Conservation (phyloP, 1,139 yeast genomes). For the Protomyces pachydermus region DNA sequence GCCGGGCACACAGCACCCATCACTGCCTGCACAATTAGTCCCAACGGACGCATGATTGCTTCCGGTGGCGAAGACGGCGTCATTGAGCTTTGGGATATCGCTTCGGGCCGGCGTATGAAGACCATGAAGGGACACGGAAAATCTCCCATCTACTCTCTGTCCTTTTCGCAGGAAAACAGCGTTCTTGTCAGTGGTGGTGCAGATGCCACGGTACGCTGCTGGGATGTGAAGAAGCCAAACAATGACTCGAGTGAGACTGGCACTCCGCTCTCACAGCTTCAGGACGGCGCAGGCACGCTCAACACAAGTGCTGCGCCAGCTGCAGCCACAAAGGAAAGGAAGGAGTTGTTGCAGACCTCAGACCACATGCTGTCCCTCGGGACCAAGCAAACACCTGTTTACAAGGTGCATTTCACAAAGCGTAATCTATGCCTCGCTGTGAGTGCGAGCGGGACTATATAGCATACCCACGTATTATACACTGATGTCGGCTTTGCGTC, state of each 20-base stretch:
- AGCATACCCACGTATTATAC: slow-evolving; percentile 1
- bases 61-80: slow-evolving; percentile 81
- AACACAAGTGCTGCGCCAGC: slow-evolving; percentile 30
- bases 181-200: slow-evolving; percentile 90
- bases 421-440: slow-evolving; percentile 53
- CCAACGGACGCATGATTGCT: slow-evolving; percentile 96
- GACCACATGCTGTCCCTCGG: slow-evolving; percentile 93
- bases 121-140: slow-evolving; percentile 77
- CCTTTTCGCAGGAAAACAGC: slow-evolving; percentile 82
- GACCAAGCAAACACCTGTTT: slow-evolving; percentile 91
- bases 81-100: slow-evolving; percentile 90
- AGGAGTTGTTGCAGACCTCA: slow-evolving; percentile 43
- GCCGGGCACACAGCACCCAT: slow-evolving; percentile 90
- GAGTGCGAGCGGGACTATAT: neutral
- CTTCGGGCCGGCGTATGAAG: slow-evolving; percentile 71
- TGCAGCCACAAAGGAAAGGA: slow-evolving; percentile 34
- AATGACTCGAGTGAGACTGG: slow-evolving; percentile 52
- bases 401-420: slow-evolving; percentile 85
- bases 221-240: slow-evolving; percentile 89
- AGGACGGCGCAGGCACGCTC: slow-evolving; percentile 32
- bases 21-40: slow-evolving; percentile 79
- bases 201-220: slow-evolving; percentile 85
- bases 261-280: slow-evolving; percentile 71
- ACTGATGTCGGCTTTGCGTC: neutral
- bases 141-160: slow-evolving; percentile 77